Base-by-base conservation (phyloP, 2,329 filamentous ascomycete genomes). In the Apiospora pterosperma region DNA sequence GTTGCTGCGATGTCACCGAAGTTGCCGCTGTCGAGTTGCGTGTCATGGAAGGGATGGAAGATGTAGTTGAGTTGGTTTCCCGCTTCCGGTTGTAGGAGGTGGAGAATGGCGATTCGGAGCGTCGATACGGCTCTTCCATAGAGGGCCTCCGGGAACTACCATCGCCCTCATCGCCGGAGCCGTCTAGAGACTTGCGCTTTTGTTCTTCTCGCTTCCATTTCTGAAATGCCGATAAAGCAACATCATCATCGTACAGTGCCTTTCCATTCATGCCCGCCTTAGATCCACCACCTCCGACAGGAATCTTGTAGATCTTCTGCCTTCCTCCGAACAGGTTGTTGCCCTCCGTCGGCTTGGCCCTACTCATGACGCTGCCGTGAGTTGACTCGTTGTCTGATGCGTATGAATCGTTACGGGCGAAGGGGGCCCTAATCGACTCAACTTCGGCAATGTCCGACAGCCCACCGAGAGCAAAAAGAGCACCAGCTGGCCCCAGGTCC, bases 291-390 rank as follows among this genome's bases (percentile, higher is more conserved):
- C 48, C 48, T 31, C 83, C 83, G 4, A 81, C 82, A 0, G 91
- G 84, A 68, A 97, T 92, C 76, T 93, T 94, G 78, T 96, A 98
- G 41, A 98, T 90, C 80, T 98, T 98, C 76, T 98, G 96, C 55
- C 96, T 88, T 19, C 96, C 96, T 64, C 96, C 96, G 77, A 99
- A 99, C 64, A 99, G 78, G 70, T 92, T 91, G 74, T 98, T 99
- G 58, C 95, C 93, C 74, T 98, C 95, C 1, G 87, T 89, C 0
- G 92, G 93, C 70, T 94, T 90, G 8, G 90, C 83, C 62, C 96
- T 86, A 71, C 84, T 90, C 91, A 98, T 95, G n/a, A 98, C 85
- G 76, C 91, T 93, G 1, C 87, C 85, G 58, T 76, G 79, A 11
- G 81, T 79, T 7, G 86, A 87, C 58, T 90, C 88, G 39, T 89